Conservation (phyloP, 2,329 filamentous ascomycete species). For the Hypoxylon rubiginosum region DNA sequence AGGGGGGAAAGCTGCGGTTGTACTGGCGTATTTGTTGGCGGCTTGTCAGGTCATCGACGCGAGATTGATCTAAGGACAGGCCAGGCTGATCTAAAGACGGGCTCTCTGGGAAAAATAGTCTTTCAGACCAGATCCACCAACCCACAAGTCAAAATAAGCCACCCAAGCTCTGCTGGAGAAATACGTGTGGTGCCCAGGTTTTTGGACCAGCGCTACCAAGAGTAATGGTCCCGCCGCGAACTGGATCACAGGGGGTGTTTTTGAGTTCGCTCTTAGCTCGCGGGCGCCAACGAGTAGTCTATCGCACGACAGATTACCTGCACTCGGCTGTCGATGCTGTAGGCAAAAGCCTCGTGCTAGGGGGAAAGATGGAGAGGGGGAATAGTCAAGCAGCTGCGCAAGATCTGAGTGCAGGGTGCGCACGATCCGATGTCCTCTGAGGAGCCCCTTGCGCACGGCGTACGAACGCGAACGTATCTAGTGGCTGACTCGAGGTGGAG, state of each 20-base stretch:
- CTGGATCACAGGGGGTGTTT: slow-evolving; percentile 40
- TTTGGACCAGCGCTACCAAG: slow-evolving; percentile 39
- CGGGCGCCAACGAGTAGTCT: slow-evolving; percentile 40
- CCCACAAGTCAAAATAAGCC: slow-evolving; percentile 48
- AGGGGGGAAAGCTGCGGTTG: slow-evolving; percentile 51
- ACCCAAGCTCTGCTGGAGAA: slow-evolving; percentile 49
- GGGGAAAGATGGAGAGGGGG: slow-evolving; percentile 15
- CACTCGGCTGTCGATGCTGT: slow-evolving; percentile 28
- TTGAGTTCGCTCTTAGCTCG: slow-evolving; percentile 46
- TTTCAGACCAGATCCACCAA: slow-evolving; percentile 46
- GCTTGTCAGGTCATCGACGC: slow-evolving; percentile 50
- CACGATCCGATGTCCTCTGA: slow-evolving; percentile 38
- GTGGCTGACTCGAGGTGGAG: slow-evolving; percentile 41
- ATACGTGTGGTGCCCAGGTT: slow-evolving; percentile 24
- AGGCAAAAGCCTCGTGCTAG: slow-evolving; percentile 25
- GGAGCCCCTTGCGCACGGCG: slow-evolving; percentile 34
- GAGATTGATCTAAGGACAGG: too few species aligned
- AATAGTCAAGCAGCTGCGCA: slow-evolving; percentile 30
- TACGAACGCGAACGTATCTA: slow-evolving; percentile 38
- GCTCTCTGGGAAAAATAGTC: slow-evolving; percentile 50
- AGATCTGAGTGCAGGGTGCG: slow-evolving; percentile 27
- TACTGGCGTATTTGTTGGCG: slow-evolving; percentile 56
- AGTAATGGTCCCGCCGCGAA: slow-evolving; percentile 43
- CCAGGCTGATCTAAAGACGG: slow-evolving; percentile 49
- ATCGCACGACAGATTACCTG: slow-evolving; percentile 39